Conservation (phyloP, 1,284 basidiomycete species). For the Cryptococcus sp. region DNA sequence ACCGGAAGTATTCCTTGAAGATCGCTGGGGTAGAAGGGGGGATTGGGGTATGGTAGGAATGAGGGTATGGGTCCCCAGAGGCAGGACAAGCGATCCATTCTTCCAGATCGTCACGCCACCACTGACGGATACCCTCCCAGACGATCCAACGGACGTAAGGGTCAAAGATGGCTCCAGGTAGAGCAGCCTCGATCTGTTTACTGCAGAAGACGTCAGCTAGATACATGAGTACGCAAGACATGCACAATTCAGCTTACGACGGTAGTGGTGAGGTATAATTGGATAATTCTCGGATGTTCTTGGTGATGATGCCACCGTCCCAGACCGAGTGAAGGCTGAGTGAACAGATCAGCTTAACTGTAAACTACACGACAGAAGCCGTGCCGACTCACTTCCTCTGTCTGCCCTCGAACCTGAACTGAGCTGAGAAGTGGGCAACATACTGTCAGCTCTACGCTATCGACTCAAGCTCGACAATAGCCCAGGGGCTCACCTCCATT, state of each 20-base stretch:
- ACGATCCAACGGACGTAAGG: conserved; percentile 82
- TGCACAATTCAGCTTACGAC: conserved; percentile 28
- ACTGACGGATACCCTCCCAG: conserved; percentile 71
- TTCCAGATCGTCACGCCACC: conserved; percentile 63
- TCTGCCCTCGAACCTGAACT: conserved; percentile 69
- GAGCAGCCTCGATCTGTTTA: conserved; percentile 66
- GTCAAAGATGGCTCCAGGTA: conserved; percentile 82
- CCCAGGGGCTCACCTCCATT: conserved; percentile 59
- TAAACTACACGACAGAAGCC: background rate
- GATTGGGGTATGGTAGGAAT: conserved; percentile 35
- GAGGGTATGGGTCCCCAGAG: conserved; percentile 50
- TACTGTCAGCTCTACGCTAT: no score
- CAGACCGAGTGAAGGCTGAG: conserved; percentile 78
- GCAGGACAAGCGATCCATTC: conserved; percentile 69
- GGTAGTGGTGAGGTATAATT: conserved; percentile 77
- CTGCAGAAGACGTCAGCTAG: conserved; percentile 15
- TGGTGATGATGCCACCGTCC: conserved; percentile 78
- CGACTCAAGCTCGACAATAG: background rate
- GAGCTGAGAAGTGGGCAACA: conserved; percentile 44
- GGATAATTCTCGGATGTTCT: conserved; percentile 69
- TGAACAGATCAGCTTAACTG: background rate
- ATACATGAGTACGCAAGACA: background rate
- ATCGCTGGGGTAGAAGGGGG: conserved; percentile 27
- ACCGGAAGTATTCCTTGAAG: conserved; percentile 22
- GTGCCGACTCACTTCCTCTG: conserved; percentile 35